Base-by-base conservation (phyloP, 2,329 filamentous ascomycete genomes). In the Fusarium brevicatenulatum region DNA sequence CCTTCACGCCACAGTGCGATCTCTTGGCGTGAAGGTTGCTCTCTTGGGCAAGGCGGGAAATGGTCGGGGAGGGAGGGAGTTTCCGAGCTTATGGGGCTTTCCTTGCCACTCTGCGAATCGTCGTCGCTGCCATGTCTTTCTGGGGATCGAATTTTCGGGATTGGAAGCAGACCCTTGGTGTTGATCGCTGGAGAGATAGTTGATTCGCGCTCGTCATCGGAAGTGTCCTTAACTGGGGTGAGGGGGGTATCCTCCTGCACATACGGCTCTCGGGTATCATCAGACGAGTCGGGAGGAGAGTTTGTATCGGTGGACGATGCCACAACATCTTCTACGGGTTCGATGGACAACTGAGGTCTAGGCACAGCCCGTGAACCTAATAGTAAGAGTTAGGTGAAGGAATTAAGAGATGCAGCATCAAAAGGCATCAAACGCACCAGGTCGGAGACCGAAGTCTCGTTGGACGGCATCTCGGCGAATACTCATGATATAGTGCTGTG, bases 1-100 rank as follows among this genome's bases (percentile, higher is more conserved):
- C 63, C 73, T 34, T 72, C 32, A 5, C 52, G 74, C 76, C 76
- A 78, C n/a, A 77, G 55, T 3, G 66, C 56, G 13, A 70, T 32
- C 3, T 28, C 50, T 19, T 30, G 23, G 9, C 63, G 66, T 19
- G 63, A 55, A 13, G 71, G 57, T 4, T 55, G 65, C 10, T 50
- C n/a, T n/a, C 58, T 44, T 5, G 71, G 71, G 21, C 56, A 69
- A 16, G 71, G 57, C 39, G 71, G 71, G n/a, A 69, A 73, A 43
- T 71, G 23, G 9, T 32, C 23, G 16, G 71, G 55, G 25, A 73
- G 58, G n/a, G 46, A 19, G 12, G 40, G 39, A 18, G 32, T 55
- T n/a, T 37, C 34, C 39, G 10, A 46, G 23, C 42, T 36, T 49
- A 12, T n/a, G 8, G 54, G 40, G 30, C 40, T 36, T 23, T 23